A percentile compares a stretch with the other conserved stretches of the same genome.
Conservation (phyloP, 805 yeast species). For the Kazachstania martiniae region DNA sequence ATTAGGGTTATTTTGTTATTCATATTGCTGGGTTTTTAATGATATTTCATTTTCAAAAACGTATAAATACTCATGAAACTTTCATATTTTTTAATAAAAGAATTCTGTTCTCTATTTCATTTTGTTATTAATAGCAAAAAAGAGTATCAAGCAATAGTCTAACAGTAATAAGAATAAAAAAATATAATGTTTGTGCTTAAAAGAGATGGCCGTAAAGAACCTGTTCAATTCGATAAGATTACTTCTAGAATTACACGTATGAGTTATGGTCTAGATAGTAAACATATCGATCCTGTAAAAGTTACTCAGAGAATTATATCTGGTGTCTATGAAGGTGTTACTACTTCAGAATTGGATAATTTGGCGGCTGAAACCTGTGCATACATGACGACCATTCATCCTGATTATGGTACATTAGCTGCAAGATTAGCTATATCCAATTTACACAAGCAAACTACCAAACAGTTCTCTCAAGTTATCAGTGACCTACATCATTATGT, state of each 20-base stretch:
- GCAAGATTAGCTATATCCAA: slow-evolving; percentile 90
- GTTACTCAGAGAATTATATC: slow-evolving; percentile 85
- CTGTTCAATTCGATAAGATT: slow-evolving; percentile 89
- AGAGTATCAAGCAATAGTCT: no score
- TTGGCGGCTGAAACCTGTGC: slow-evolving; percentile 93
- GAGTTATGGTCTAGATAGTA: slow-evolving; percentile 82
- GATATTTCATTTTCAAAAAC: no score
- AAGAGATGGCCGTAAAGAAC: slow-evolving; percentile 90
- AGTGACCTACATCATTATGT: slow-evolving; percentile 58
- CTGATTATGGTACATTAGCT: slow-evolving; percentile 90
- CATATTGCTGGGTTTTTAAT: no score
- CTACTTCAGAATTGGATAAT: slow-evolving; percentile 68
- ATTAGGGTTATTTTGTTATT: no score
- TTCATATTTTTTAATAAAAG: no score
- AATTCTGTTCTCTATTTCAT: neutral
- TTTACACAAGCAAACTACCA: slow-evolving; percentile 81
- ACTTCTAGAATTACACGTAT: slow-evolving; percentile 87
- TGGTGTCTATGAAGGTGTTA: slow-evolving; percentile 79
- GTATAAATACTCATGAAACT: no score
- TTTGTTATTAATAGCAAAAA: neutral
- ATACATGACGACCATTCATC: slow-evolving; percentile 89
- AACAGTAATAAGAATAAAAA: no score
- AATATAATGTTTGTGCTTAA: slow-evolving; percentile 68
- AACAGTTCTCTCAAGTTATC: slow-evolving; percentile 63
- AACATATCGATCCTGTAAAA: slow-evolving; percentile 81